Conservation (phyloP, 148 eudicot genomes). For the Rhododendron ferrugineum region DNA sequence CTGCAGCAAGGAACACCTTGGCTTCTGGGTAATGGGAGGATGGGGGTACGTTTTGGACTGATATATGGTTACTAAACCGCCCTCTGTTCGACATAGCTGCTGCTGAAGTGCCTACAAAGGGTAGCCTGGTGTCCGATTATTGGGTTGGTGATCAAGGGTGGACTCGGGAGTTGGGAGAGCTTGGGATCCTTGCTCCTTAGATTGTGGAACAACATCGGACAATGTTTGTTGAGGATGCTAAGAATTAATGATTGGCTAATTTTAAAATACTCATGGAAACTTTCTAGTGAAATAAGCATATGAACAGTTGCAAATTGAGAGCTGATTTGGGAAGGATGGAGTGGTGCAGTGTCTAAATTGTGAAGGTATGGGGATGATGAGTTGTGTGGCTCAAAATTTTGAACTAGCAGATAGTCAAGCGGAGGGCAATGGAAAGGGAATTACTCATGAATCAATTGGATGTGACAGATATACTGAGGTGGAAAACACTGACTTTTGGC, state of each 20-base stretch:
- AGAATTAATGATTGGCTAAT: background rate
- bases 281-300: background rate
- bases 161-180: background rate
- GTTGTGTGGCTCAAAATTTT: background rate
- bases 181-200: background rate
- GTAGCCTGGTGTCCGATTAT: background rate
- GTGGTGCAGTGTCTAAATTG: background rate
- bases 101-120: background rate
- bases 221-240: background rate
- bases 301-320: background rate
- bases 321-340: background rate
- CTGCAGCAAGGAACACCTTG: background rate
- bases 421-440: background rate
- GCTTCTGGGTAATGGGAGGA: background rate
- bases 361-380: background rate
- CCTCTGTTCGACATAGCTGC: background rate
- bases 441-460: background rate
- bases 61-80: background rate
- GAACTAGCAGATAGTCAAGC: background rate
- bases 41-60: background rate
- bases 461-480: background rate
- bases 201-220: background rate
- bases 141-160: background rate
- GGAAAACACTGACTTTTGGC: background rate
- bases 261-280: background rate